Percentiles rank a stretch among this genome's conserved stretches.
Evolutionary conservation across 1,139 yeast species (phyloP).

Genomic region (Meyerozyma carpophila): DNA sequence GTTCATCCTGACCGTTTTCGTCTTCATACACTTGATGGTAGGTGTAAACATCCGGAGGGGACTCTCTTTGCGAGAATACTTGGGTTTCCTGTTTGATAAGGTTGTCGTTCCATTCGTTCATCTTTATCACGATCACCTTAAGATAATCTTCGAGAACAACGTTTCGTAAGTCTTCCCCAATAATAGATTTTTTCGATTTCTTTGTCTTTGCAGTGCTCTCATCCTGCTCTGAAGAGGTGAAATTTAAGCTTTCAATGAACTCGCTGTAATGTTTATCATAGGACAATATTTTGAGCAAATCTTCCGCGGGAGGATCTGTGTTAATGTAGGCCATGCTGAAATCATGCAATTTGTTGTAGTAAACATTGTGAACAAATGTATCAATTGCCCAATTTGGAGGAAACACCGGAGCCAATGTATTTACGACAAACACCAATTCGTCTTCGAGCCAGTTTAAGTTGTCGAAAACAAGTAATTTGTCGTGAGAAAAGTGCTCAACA

Average conservation of each 20-base stretch:
- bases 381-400: constrained; percentile 69
- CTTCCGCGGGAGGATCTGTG: constrained; percentile 68
- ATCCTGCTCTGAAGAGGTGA: constrained; percentile 13
- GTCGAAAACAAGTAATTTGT: constrained; percentile 56
- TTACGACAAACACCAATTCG: constrained; percentile 63
- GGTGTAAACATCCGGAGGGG: constrained; percentile 61
- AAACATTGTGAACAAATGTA: constrained; percentile 55
- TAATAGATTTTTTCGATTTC: constrained; percentile 45
- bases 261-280: constrained; percentile 65
- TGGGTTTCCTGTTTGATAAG: constrained; percentile 60
- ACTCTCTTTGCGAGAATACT: constrained; percentile 55
- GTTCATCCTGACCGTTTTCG: constrained; percentile 46
- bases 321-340: constrained; percentile 60
- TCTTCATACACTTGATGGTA: constrained; percentile 39
- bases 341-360: constrained; percentile 62
- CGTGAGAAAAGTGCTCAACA: constrained; percentile 48
- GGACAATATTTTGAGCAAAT: constrained; percentile 59
- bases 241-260: constrained; percentile 25
- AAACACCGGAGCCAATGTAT: constrained; percentile 56
- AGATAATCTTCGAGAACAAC: constrained; percentile 67
- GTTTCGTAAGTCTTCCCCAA: constrained; percentile 67
- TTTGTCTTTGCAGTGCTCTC: constrained; percentile 24
- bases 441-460: constrained; percentile 81
- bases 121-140: constrained; percentile 59
- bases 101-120: constrained; percentile 77